Evolutionary conservation across 331 rosid genomes (phyloP).

Genomic region (Quercus tomentella): DNA sequence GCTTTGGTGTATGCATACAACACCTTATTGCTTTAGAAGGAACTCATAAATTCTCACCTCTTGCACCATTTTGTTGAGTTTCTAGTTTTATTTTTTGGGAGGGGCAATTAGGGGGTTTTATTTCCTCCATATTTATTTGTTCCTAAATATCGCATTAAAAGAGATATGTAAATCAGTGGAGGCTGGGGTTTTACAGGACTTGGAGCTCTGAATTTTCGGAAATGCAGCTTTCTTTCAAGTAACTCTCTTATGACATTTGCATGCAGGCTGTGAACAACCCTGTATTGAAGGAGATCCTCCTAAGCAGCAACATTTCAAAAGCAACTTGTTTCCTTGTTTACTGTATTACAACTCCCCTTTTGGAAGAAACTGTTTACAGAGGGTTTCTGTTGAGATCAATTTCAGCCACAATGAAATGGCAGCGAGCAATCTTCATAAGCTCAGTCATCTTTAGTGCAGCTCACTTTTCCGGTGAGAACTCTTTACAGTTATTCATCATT

Average conservation of each 20-base stretch:
- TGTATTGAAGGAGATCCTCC: conserved; percentile 61
- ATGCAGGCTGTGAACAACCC: conserved; percentile 63
- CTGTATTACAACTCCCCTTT: conserved; percentile 62
- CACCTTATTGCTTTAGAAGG: too few relatives aligned
- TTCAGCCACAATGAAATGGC: conserved; percentile 65
- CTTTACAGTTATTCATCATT: conserved; percentile 62
- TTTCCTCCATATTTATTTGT: not conserved
- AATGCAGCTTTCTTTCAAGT: not conserved
- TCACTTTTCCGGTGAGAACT: conserved; percentile 73
- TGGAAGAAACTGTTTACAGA: conserved; percentile 75
- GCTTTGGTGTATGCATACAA: too few relatives aligned
- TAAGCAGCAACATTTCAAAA: conserved; percentile 44
- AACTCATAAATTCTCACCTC: not conserved
- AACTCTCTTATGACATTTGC: conserved; percentile 7
- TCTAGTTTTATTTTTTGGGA: not conserved
- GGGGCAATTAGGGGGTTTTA: not conserved
- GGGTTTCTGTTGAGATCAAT: conserved; percentile 73
- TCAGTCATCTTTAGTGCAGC: conserved; percentile 65
- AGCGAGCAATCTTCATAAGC: conserved; percentile 59
- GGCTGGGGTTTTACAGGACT: not conserved
- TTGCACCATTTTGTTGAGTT: not conserved
- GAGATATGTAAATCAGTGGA: not conserved
- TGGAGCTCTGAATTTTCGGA: not conserved
- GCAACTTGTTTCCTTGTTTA: conserved; percentile 49
- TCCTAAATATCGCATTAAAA: not conserved